Percentiles rank a stretch among this genome's conserved stretches.
These are phyloP conservation scores for Sporothrix protearum DNA, from an alignment of 2,329 filamentous ascomycete genomes.

Conservation along the genomic window DNA sequence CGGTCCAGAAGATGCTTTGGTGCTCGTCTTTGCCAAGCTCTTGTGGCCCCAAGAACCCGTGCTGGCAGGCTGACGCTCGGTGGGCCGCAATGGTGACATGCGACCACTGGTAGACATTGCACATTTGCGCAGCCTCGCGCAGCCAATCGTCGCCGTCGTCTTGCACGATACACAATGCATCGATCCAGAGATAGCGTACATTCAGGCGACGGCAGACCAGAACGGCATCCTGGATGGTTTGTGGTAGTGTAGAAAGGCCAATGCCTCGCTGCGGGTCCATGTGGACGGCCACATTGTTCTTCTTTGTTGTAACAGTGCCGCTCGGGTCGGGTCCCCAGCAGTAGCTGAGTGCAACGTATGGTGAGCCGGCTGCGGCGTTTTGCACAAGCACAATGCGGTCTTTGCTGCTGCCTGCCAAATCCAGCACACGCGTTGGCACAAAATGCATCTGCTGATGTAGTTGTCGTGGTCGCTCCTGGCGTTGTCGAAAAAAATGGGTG, in stretches of 20 bases:
- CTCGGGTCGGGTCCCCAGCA: conserved; percentile 14
- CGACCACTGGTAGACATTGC: conserved; percentile 20
- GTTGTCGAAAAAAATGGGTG: conserved; percentile 4
- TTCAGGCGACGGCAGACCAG: conserved; percentile 23
- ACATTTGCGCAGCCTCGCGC: conserved; percentile 20
- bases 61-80: conserved; percentile 14
- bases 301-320: conserved; percentile 1
- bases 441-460: neutral
- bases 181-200: conserved; percentile 32
- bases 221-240: conserved; percentile 19
- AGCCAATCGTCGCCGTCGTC: conserved; percentile 24
- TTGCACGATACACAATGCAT: conserved; percentile 32
- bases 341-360: conserved; percentile 20
- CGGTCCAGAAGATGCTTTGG: conserved; percentile 14
- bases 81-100: conserved; percentile 19
- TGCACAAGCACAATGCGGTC: neutral
- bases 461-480: too few relatives aligned
- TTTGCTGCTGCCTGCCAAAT: neutral
- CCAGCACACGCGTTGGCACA: neutral
- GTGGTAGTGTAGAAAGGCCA: neutral
- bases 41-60: conserved; percentile 20
- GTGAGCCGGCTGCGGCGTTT: neutral
- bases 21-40: neutral
- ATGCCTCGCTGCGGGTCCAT: conserved; percentile 12
- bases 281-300: conserved; percentile 2